phyloP scores from a whole-genome alignment of 495 filamentous ascomycete species.

The Penicillium ochrochloron region DNA sequence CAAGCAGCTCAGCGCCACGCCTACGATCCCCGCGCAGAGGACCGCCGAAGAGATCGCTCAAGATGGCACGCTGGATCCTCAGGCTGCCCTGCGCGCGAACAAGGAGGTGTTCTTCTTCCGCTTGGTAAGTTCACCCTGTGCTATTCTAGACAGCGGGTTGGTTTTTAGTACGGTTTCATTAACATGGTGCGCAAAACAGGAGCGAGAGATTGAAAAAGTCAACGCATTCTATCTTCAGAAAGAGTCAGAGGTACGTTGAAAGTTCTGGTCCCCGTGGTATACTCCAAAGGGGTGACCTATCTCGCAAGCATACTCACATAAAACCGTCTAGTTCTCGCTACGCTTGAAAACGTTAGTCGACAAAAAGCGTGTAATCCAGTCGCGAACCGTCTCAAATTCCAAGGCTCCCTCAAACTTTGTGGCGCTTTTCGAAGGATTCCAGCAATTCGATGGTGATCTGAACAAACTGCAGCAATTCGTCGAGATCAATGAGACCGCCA shows the following conservation, averaged over 20 bases:
- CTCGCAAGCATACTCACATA: conserved; percentile 13
- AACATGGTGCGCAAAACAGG: conserved; percentile 53
- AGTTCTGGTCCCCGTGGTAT: background rate
- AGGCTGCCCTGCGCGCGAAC: conserved; percentile 92
- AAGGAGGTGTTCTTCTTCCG: conserved; percentile 99
- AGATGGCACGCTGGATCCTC: conserved; percentile 66
- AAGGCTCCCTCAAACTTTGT: conserved; percentile 90
- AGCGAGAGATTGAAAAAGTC: conserved; percentile 97
- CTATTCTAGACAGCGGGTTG: too few relatives aligned
- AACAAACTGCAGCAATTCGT: conserved; percentile 99
- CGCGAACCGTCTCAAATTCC: conserved; percentile 71
- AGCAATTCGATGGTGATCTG: conserved; percentile 92
- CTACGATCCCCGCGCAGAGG: conserved; percentile 76
- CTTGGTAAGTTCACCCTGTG: conserved; percentile 61
- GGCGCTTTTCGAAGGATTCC: conserved; percentile 92
- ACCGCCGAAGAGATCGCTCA: conserved; percentile 53
- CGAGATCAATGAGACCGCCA: conserved; percentile 94
- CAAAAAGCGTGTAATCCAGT: conserved; percentile 88
- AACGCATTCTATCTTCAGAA: conserved; percentile 98
- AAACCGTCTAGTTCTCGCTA: conserved; percentile 73
- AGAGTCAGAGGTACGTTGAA: conserved; percentile 78
- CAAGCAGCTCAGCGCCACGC: conserved; percentile 93
- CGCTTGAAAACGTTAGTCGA: conserved; percentile 89
- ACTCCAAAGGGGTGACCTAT: background rate
- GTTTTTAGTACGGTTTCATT: background rate